A percentile compares a stretch with the other conserved stretches of the same genome.
Conservation (phyloP, 768 basidiomycete genomes). For the Psilocybe azurescens region DNA sequence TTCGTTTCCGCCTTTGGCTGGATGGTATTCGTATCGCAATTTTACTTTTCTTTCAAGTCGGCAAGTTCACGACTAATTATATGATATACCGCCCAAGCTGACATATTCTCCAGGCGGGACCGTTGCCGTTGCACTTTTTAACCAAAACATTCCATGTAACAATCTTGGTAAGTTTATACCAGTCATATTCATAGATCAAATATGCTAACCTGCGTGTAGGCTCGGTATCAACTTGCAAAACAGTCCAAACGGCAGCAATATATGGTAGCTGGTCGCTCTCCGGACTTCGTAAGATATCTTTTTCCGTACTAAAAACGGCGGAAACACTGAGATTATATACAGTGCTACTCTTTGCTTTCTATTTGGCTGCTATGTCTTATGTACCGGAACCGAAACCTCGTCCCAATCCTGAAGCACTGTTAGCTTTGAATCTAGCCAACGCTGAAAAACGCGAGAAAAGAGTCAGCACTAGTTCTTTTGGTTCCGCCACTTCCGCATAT, state of each 20-base stretch:
- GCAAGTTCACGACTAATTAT: slow-evolving; percentile 18
- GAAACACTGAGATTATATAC: not conserved
- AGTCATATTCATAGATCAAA: not conserved
- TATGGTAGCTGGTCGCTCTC: slow-evolving; percentile 37
- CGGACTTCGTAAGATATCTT: slow-evolving; percentile 36
- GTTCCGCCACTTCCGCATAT: slow-evolving; percentile 23
- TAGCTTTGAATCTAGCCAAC: slow-evolving; percentile 19
- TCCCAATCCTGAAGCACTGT: slow-evolving; percentile 28
- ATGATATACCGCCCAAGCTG: not conserved
- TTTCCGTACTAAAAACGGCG: not conserved
- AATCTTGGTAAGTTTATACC: slow-evolving; percentile 32
- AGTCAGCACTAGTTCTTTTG: slow-evolving; percentile 19
- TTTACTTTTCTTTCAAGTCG: slow-evolving; percentile 37
- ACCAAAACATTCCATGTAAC: slow-evolving; percentile 38
- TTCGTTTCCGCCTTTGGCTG: slow-evolving; percentile 42
- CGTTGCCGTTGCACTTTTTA: slow-evolving; percentile 33
- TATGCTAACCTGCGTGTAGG: slow-evolving; percentile 21
- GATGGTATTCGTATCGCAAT: slow-evolving; percentile 38
- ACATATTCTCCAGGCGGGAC: slow-evolving; percentile 32
- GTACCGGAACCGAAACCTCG: slow-evolving; percentile 29
- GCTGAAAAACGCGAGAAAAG: slow-evolving; percentile 24
- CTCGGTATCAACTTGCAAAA: slow-evolving; percentile 33
- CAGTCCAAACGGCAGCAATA: slow-evolving; percentile 31
- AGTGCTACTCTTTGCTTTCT: slow-evolving; percentile 36
- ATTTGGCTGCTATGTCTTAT: slow-evolving; percentile 33